Evolutionary conservation across 805 yeast genomes (phyloP), one percentile per base, ranked within the genome.

Genomic region (Sugiyamaella marilandica): DNA sequence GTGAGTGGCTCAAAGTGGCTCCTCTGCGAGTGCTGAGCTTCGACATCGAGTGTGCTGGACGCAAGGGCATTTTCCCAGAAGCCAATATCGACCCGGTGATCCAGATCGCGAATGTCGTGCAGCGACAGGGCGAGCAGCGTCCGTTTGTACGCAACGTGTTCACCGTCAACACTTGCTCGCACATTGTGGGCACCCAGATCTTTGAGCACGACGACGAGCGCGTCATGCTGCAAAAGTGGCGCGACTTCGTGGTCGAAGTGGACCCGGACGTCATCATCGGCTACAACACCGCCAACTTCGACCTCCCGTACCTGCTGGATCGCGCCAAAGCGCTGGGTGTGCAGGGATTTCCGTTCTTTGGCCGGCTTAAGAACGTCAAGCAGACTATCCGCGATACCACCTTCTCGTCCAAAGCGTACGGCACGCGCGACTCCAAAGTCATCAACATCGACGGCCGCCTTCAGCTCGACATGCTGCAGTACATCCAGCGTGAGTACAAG

Each of bases 191-290:
- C 1, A 86, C 96, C 2, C 90, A 92, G 63, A 87, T 90, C 19
- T 83, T 83, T 63, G 86, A 87, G 41, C 83, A 81, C 68, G 74
- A 79, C 47, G 79, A 78, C 13, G 99, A 94, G 68, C 78, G 76
- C 29, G 95, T 88, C 31, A 84, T 94, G 96, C 71, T 94, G 50
- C 70, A 78, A 72, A 79, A 77, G 41, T 94, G 99, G 99, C 79
- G 80, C 58, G 87, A 90, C 34, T 95, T 95, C 63, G 79, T 94
- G 10, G 83, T 82, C 4, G 79, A 82, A 55, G 85, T 82, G 5
- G 99, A 94, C 69, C 95, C 99, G 0, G 99, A 94, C 71, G 95
- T 94, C 47, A 85, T 94, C 41, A 94, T 95, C 62, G 99, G 99
- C 47, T 94, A 94, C 70, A 94, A 94, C 69, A 89, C 88, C 3